phyloP scores from a whole-genome alignment of 192 early-diverging fungal species.

The Backusella mclennaniae region DNA sequence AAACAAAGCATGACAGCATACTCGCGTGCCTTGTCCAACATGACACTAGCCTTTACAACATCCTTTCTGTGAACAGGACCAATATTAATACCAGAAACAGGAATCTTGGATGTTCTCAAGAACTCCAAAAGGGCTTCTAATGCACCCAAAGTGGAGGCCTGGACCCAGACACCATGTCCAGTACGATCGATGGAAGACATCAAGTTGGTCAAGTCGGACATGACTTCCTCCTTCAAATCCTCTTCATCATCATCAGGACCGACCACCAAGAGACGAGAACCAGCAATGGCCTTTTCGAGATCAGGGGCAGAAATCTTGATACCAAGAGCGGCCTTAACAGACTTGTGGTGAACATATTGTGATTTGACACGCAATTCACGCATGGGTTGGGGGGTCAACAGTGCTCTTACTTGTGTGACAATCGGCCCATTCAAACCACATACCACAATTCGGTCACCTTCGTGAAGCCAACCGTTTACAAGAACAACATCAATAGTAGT shows the following conservation, averaged over 20 bases:
- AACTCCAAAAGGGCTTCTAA: slow-evolving; percentile 96
- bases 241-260: slow-evolving; percentile 97
- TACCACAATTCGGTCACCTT: slow-evolving; percentile 94
- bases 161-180: slow-evolving; percentile 93
- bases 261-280: slow-evolving; percentile 90
- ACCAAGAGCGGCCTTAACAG: slow-evolving; percentile 95
- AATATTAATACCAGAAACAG: slow-evolving; percentile 95
- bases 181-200: slow-evolving; percentile 78
- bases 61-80: slow-evolving; percentile 98
- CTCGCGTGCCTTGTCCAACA: slow-evolving; percentile 91
- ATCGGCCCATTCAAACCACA: slow-evolving; percentile 96
- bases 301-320: slow-evolving; percentile 94
- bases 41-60: slow-evolving; percentile 84
- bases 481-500: slow-evolving; percentile 97
- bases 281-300: slow-evolving; percentile 95
- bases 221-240: slow-evolving; percentile 91
- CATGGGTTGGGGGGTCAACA: slow-evolving; percentile 99
- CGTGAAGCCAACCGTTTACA: slow-evolving; percentile 90
- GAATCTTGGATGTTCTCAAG: slow-evolving; percentile 87
- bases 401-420: slow-evolving; percentile 86
- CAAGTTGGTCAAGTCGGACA: slow-evolving; percentile 81
- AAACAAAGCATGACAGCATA: slow-evolving; percentile 79
- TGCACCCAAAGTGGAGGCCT: slow-evolving; percentile 97
- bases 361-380: slow-evolving; percentile 97
- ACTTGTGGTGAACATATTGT: slow-evolving; percentile 93